These are phyloP conservation scores for Coriolopsis trogii DNA, from an alignment of 1,284 basidiomycete genomes.

Conservation along the genomic window DNA sequence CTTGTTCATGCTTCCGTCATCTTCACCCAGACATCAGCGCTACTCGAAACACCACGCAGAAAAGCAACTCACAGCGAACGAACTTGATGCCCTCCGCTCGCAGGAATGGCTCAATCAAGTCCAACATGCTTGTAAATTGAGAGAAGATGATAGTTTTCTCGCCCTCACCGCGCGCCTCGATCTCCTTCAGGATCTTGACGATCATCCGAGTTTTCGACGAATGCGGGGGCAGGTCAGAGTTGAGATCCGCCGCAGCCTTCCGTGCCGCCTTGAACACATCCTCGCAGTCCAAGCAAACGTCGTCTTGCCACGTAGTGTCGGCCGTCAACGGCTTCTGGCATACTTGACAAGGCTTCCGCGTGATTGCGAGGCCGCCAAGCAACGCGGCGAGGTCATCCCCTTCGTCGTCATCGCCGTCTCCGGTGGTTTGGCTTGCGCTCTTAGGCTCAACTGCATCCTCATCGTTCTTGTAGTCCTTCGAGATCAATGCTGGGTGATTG, in stretches of 20 bases:
- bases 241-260: conserved; percentile 29
- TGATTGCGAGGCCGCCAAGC: conserved; percentile 72
- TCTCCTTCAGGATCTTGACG: conserved; percentile 69
- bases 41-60: background rate
- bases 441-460: conserved; percentile 74
- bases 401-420: conserved; percentile 51
- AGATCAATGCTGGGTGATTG: conserved; percentile 84
- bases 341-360: conserved; percentile 67
- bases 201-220: conserved; percentile 92
- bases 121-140: conserved; percentile 91
- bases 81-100: conserved; percentile 64
- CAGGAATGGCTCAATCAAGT: conserved; percentile 86
- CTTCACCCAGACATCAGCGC: conserved; percentile 41
- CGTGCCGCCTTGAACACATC: conserved; percentile 47
- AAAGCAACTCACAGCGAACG: conserved; percentile 78
- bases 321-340: conserved; percentile 59
- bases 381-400: conserved; percentile 79
- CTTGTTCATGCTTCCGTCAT: conserved; percentile 86
- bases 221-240: conserved; percentile 53
- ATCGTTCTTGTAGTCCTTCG: conserved; percentile 74
- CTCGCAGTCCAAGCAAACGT: conserved; percentile 65
- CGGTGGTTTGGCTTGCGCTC: conserved; percentile 51
- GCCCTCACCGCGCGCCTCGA: conserved; percentile 62
- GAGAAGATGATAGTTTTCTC: conserved; percentile 94
- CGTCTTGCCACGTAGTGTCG: conserved; percentile 40